Evolutionary conservation across 192 early-diverging fungal species (phyloP), one percentile per base, ranked within the genome.

Genomic region (Backusella luteola): DNA sequence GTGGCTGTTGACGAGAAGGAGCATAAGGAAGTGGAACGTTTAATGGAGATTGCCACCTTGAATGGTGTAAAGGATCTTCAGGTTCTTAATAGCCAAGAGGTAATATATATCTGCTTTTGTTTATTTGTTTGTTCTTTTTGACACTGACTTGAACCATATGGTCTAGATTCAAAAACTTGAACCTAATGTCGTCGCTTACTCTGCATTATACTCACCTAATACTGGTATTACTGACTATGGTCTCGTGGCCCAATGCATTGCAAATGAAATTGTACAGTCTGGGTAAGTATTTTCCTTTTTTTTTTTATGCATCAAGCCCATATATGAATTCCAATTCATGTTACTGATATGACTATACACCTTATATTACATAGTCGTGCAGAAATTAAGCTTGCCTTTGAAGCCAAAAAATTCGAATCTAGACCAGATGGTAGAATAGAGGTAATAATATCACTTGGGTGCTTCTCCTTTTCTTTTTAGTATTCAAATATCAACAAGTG

Each of bases 1-100:
- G 87, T 90, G 1, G 86, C 84, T 39, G 66, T 67, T 1, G 66
- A 66, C 8, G 76, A 63, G 9, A 77, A 82, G 9, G 83, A 88
- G 69, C 76, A 77, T 42, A 77, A 66, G 41, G 34, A 69, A 29
- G 77, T 89, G 32, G 76, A 80, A 26, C 71, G 73, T 19, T 59
- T 88, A 32, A 72, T 74, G 35, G 39, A 78, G n/a, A 66, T 44
- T 38, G 80, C 56, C 36, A 78, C 74, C 15, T 38, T 71, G 14
- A 82, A 82, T 56, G 80, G 80, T 38, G 80, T 75, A 46, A 75
- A 82, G 38, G 80, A 73, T 52, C 74, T 82, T 36, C 59, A 82
- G 53, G 75, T 82, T 32, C 44, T 78, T 14, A 73, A 82, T 42
- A 66, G 69, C 32, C 73, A 78, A 29, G 67, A 78, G 73, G 80